phyloP scores from a whole-genome alignment of 1,284 basidiomycete species.

The Apiotrichum mycotoxinovorans region DNA sequence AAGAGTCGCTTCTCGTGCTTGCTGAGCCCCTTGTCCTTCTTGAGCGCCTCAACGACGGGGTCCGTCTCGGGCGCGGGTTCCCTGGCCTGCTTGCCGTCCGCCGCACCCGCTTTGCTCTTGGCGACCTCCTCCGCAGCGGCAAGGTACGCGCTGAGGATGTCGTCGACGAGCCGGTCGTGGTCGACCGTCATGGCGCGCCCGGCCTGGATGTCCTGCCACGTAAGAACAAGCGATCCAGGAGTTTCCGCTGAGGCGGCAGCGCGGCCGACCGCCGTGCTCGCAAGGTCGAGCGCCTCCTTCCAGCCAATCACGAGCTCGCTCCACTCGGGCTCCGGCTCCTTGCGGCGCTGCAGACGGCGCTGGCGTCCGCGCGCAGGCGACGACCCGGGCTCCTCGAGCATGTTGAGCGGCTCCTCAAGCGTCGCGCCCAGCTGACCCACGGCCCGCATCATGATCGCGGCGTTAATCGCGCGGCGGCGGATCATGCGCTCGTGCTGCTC shows the following conservation, averaged over 20 bases:
- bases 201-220: constrained; percentile 32
- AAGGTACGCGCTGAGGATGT: constrained; percentile 23
- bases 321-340: constrained; percentile 52
- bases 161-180: constrained; percentile 13
- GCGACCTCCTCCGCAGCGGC: constrained; percentile 8
- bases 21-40: constrained; percentile 68
- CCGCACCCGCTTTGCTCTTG: constrained; percentile 2
- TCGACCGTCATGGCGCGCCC: constrained; percentile 17
- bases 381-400: constrained; percentile 34
- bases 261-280: constrained; percentile 25
- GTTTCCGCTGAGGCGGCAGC: constrained; percentile 5
- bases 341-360: constrained; percentile 68
- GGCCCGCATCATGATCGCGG: constrained; percentile 54
- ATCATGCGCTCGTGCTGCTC: constrained; percentile 62
- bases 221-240: constrained; percentile 12
- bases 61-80: constrained; percentile 48
- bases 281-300: constrained; percentile 30
- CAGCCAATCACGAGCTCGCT: constrained; percentile 29
- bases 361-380: constrained; percentile 62
- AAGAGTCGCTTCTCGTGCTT: constrained; percentile 71
- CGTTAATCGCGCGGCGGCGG: constrained; percentile 54
- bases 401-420: constrained; percentile 52
- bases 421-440: constrained; percentile 67
- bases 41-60: constrained; percentile 69
- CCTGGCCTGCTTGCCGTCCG: constrained; percentile 8